phyloP scores from a whole-genome alignment of 2,329 filamentous ascomycete genomes.

The Aurifilum marmelostoma region DNA sequence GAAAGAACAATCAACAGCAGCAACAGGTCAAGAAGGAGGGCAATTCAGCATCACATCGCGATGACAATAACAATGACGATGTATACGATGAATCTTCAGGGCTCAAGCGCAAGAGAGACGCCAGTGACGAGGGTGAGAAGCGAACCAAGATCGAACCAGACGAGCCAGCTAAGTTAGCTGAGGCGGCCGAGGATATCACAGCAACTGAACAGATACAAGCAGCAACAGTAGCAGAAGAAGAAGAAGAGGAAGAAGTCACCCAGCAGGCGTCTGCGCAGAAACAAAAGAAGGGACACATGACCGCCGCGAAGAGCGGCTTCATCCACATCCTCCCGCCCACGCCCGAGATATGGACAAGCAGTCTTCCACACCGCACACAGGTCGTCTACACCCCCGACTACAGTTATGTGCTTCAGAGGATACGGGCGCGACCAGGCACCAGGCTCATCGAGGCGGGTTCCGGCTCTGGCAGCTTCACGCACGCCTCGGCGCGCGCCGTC shows the following conservation, averaged over 20 bases:
- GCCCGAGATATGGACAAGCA: slow-evolving; percentile 80
- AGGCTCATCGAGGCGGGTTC: slow-evolving; percentile 79
- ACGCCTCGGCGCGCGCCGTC: slow-evolving; percentile 75
- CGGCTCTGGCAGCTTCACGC: slow-evolving; percentile 82
- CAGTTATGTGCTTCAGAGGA: slow-evolving; percentile 78
- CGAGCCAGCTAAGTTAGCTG: slow-evolving; percentile 25
- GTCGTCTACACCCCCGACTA: slow-evolving; percentile 88
- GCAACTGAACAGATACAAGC: slow-evolving; percentile 31
- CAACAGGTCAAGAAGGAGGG: slow-evolving; percentile 54
- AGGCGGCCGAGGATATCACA: slow-evolving; percentile 18
- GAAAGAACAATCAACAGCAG: slow-evolving; percentile 42
- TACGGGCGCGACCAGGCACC: slow-evolving; percentile 73
- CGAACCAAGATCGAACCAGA: slow-evolving; percentile 24
- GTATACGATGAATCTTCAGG: slow-evolving; percentile 38
- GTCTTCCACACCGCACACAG: slow-evolving; percentile 79
- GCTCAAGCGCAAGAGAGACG: slow-evolving; percentile 34
- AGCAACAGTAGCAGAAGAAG: slow-evolving; percentile 7
- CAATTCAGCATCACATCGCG: slow-evolving; percentile 1
- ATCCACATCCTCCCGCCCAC: slow-evolving; percentile 78
- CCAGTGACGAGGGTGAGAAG: slow-evolving; percentile 41
- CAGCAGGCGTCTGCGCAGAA: slow-evolving; percentile 31
- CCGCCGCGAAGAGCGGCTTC: slow-evolving; percentile 68
- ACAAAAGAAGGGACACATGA: slow-evolving; percentile 36
- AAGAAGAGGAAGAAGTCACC: slow-evolving; percentile 23
- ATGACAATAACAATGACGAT: background rate